Conservation (phyloP, 306 rosid genomes). For the Vachellia collinsii region DNA sequence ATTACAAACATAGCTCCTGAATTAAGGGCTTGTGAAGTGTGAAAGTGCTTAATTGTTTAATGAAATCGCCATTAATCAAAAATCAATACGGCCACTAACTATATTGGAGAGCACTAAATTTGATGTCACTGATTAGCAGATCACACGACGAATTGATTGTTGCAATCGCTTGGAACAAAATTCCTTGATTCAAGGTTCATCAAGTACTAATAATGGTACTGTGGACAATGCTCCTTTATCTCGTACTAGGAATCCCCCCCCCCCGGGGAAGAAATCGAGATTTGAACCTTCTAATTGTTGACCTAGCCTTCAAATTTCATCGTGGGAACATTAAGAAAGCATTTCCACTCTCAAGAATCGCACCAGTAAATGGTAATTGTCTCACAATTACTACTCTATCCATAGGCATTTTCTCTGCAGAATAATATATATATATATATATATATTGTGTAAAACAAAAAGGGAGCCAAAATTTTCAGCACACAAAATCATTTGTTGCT, state of each 20-base stretch:
- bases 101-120: conserved; percentile 29
- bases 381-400: too few species aligned
- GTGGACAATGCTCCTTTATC: not conserved
- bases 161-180: not conserved
- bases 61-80: conserved; percentile 13
- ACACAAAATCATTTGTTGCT: too few species aligned
- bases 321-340: too few species aligned
- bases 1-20: conserved; percentile 45
- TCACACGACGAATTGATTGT: conserved; percentile 31
- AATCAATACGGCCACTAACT: not conserved
- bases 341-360: too few species aligned
- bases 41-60: conserved; percentile 8
- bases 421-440: too few species aligned
- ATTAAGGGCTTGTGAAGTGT: conserved; percentile 40
- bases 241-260: too few species aligned
- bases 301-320: too few species aligned
- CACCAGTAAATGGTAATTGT: too few species aligned
- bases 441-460: too few species aligned
- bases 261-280: not conserved
- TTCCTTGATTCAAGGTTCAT: not conserved
- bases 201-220: not conserved
- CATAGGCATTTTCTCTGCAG: too few species aligned
- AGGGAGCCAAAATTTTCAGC: too few species aligned
- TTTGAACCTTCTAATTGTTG: not conserved
- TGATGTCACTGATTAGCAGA: conserved; percentile 38